Base-by-base conservation (phyloP, 148 eudicot species). In the Silene latifolia region DNA sequence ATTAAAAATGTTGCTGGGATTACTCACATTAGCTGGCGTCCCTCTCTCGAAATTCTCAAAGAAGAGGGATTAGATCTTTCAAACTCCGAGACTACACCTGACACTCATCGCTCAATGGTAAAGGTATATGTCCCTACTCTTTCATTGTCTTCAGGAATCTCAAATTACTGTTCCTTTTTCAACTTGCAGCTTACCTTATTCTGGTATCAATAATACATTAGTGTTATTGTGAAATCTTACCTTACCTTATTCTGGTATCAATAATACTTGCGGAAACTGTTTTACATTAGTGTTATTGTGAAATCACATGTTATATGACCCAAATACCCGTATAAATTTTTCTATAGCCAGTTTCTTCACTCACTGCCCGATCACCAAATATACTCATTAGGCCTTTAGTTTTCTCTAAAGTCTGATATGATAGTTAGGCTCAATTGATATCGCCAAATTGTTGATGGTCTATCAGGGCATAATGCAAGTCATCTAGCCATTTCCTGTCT, bases 1-100 rank as follows among this genome's bases (percentile, higher is more conserved):
- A 78, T 91, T 62, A 72, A 70, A 71, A 84, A 80, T 79, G 61
- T 90, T 39, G 79, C 69, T 73, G 87, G 80, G 48, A 80, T 94
- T 69, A 84, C 64, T 70, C 72, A 80, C 71, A 82, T 91, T 80
- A 87, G 83, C 59, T 94, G 98, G 98, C 90, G 96, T 80, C 93
- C 93, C 66, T 88, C 98, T 17, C 35, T 83, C 71, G 97, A 91
- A 70, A 91, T 94, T 64, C 77, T 94, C 69, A 94, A 90, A 76
- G 97, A 94, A 87, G 98, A 91, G 85, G 98, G 98, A 19, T 44
- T 93, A 74, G 84, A 94, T 78, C 74, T 78, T 48, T 67, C 83
- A 21, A 77, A 80, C 67, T 74, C 73, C 20, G 79, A 76, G 72
- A 80, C 80, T 64, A 73, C 79, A 58, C 67, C 81, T 65, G 47